Conservation (phyloP, 164 flowering plant species). For the Echeveria elegans region DNA sequence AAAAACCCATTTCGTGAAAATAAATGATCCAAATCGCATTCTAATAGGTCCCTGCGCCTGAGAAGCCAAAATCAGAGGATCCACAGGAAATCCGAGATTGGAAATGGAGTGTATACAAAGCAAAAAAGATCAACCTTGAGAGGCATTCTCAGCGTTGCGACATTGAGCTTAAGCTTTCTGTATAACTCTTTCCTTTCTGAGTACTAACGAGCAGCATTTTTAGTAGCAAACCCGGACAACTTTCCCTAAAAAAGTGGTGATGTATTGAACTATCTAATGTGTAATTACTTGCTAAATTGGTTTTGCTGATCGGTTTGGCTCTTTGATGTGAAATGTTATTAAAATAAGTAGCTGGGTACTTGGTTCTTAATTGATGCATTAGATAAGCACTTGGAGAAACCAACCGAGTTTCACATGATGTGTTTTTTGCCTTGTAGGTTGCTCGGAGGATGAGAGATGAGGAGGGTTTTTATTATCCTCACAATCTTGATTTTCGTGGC, state of each 20-base stretch:
- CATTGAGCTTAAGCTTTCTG: conserved; percentile 82
- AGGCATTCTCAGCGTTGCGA: conserved; percentile 84
- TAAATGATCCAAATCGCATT: conserved; percentile 4
- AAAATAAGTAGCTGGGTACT: neutral
- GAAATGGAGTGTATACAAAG: conserved; percentile 62
- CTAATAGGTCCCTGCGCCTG: conserved; percentile 61
- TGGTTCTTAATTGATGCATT: neutral
- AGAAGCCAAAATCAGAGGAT: conserved; percentile 52
- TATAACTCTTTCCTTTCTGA: conserved; percentile 24
- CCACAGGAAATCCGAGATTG: conserved; percentile 47
- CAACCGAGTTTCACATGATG: neutral
- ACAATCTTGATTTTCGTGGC: conserved; percentile 93
- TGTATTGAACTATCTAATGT: neutral
- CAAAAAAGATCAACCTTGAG: conserved; percentile 72
- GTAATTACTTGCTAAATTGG: neutral
- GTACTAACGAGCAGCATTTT: neutral
- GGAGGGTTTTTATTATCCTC: conserved; percentile 94
- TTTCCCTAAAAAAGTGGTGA: neutral
- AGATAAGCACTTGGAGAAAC: neutral
- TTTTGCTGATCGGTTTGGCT: neutral
- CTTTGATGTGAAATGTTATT: neutral
- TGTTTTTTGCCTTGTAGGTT: conserved; percentile 28
- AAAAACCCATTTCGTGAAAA: neutral
- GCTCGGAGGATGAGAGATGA: conserved; percentile 87
- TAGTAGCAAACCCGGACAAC: neutral